Evolutionary conservation across 1,284 basidiomycete genomes (phyloP).

Genomic region (Puccinia triticina): DNA sequence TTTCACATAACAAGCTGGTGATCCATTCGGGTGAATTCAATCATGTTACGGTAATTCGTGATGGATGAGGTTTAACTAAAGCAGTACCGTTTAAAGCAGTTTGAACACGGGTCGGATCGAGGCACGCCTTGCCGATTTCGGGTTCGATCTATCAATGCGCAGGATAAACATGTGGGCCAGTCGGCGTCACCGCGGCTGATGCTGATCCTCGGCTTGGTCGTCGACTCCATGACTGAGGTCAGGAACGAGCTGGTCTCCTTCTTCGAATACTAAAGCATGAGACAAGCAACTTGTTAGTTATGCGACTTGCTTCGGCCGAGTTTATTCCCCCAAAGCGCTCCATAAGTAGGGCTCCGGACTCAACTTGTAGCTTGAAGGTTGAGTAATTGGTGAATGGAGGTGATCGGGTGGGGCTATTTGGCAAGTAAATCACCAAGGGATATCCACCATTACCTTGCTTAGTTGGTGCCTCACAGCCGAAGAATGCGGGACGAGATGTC

Average conservation of each 20-base stretch:
- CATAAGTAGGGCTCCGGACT: conserved; percentile 49
- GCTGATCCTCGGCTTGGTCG: conserved; percentile 56
- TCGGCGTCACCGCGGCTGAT: conserved; percentile 56
- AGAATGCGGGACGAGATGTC: conserved; percentile 73
- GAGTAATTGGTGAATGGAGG: conserved; percentile 55
- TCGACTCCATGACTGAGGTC: conserved; percentile 55
- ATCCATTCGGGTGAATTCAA: no score
- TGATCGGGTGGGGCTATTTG: conserved; percentile 30
- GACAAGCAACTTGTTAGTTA: background rate
- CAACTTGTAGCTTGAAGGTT: conserved; percentile 61
- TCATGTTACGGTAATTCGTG: background rate
- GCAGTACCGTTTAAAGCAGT: conserved; percentile 32
- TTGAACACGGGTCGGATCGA: background rate
- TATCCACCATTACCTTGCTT: conserved; percentile 3
- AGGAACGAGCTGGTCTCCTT: conserved; percentile 57
- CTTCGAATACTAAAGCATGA: conserved; percentile 60
- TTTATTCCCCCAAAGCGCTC: conserved; percentile 53
- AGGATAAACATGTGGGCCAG: conserved; percentile 62
- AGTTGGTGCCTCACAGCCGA: conserved; percentile 66
- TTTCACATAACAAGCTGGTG: no score
- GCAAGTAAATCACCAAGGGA: conserved; percentile 39
- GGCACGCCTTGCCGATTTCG: conserved; percentile 14
- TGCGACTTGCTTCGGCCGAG: conserved; percentile 30
- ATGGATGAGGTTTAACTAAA: conserved; percentile 8
- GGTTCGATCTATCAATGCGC: conserved; percentile 57